Conservation (phyloP, 75 land plant genomes). For the Sequoia sempervirens region DNA sequence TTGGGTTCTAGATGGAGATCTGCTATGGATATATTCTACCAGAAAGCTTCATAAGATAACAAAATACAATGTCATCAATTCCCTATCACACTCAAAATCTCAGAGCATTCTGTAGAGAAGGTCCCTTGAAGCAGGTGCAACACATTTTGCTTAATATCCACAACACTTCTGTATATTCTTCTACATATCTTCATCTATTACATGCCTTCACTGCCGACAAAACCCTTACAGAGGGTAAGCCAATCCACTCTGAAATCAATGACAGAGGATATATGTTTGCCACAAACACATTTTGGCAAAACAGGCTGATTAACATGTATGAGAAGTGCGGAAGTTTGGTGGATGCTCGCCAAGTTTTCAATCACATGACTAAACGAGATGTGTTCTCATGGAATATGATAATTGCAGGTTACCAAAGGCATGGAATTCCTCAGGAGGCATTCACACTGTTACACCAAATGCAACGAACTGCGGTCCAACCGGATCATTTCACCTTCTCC, state of each 20-base stretch:
- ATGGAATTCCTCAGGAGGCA: slow-evolving; percentile 2
- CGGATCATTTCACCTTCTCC: slow-evolving; percentile 9
- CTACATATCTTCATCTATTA: not conserved
- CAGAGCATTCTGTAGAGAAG: not conserved
- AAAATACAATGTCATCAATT: not conserved
- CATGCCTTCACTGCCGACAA: not conserved
- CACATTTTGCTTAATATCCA: not conserved
- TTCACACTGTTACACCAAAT: slow-evolving; percentile 9
- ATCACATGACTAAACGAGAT: not conserved
- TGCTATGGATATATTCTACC: too few species aligned
- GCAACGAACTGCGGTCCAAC: slow-evolving; percentile 5
- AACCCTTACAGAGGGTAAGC: slow-evolving; percentile 15
- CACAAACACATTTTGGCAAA: not conserved
- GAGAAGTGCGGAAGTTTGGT: slow-evolving; percentile 8
- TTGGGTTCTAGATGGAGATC: too few species aligned
- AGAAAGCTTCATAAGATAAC: too few species aligned
- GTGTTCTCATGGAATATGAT: slow-evolving; percentile 20
- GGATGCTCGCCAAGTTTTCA: slow-evolving; percentile 17
- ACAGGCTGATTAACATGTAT: slow-evolving; percentile 20
- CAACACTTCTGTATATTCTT: not conserved
- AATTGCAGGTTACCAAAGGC: slow-evolving; percentile 8
- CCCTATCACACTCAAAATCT: not conserved
- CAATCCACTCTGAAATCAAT: slow-evolving; percentile 14
- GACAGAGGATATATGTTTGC: not conserved
- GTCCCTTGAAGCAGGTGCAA: not conserved